A percentile compares a stretch with the other conserved stretches of the same genome.
Evolutionary conservation across 2,329 filamentous ascomycete species (phyloP).

Genomic region (Aspergillus fischeri): DNA sequence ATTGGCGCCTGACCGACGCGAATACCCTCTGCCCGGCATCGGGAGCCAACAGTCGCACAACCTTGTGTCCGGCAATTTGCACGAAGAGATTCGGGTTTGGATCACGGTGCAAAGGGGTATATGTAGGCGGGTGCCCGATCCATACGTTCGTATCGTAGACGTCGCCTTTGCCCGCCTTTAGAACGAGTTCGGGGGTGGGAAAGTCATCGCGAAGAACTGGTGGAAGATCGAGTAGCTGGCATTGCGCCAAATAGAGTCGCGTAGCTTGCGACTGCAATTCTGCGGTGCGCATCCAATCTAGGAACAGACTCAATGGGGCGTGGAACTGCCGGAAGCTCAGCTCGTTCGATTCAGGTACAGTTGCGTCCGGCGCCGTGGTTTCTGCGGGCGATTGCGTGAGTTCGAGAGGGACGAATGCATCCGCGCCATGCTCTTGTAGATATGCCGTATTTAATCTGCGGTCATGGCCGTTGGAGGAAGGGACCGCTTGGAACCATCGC

Average conservation of each 20-base stretch:
- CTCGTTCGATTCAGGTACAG: background rate
- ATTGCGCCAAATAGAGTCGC: constrained; percentile 82
- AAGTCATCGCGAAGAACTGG: constrained; percentile 59
- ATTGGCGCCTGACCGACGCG: constrained; percentile 40
- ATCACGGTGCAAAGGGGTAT: constrained; percentile 86
- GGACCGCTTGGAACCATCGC: constrained; percentile 56
- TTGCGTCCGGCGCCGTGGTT: background rate
- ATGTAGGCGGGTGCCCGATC: constrained; percentile 81
- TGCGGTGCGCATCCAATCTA: constrained; percentile 46
- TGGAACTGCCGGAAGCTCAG: constrained; percentile 44
- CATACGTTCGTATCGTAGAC: constrained; percentile 85
- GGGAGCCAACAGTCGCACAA: constrained; percentile 67
- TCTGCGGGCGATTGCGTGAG: constrained; percentile 37
- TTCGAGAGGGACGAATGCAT: constrained; percentile 57
- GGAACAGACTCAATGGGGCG: constrained; percentile 58
- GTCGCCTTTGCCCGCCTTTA: constrained; percentile 66
- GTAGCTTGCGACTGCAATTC: constrained; percentile 21
- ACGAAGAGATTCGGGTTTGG: constrained; percentile 92
- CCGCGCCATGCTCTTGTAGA: constrained; percentile 42
- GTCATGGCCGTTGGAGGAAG: constrained; percentile 27
- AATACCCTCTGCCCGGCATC: constrained; percentile 62
- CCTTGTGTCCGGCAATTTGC: constrained; percentile 71
- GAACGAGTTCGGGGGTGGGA: constrained; percentile 62
- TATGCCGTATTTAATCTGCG: constrained; percentile 41
- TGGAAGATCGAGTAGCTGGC: constrained; percentile 67